Evolutionary conservation across 2,329 filamentous ascomycete genomes (phyloP).

Genomic region (Diplocarpon mali): DNA sequence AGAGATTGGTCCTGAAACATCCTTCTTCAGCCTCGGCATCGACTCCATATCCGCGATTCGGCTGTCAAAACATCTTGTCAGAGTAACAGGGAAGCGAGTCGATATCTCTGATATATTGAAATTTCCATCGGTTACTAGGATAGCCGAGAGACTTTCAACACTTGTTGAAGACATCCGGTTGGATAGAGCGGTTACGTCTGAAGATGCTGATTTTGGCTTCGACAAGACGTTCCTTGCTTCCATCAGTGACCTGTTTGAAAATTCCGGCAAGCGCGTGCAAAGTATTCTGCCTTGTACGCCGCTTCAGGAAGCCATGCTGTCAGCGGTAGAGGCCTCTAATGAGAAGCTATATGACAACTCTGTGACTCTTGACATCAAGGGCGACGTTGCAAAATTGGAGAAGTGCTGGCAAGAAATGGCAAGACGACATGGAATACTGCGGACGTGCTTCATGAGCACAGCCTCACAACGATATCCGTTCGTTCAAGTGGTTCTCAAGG

Average conservation of each 20-base stretch:
- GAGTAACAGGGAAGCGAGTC: conserved; percentile 35
- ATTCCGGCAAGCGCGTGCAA: conserved; percentile 30
- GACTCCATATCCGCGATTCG: conserved; percentile 76
- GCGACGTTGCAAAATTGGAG: conserved; percentile 39
- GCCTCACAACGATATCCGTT: conserved; percentile 49
- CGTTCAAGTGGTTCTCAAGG: conserved; percentile 57
- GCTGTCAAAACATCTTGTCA: conserved; percentile 47
- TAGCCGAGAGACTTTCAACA: conserved; percentile 34
- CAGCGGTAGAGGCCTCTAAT: conserved; percentile 35
- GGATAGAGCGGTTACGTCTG: neutral
- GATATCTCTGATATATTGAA: conserved; percentile 61
- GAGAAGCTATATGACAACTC: conserved; percentile 59
- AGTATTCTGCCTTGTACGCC: conserved; percentile 71
- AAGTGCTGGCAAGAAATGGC: conserved; percentile 52
- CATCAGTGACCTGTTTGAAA: conserved; percentile 14
- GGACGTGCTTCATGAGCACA: conserved; percentile 65
- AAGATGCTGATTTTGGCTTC: conserved; percentile 18
- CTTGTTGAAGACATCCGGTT: neutral
- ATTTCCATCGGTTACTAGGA: conserved; percentile 51
- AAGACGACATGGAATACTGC: conserved; percentile 60
- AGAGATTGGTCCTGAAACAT: conserved; percentile 51
- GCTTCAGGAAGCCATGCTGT: conserved; percentile 80
- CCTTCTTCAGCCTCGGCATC: conserved; percentile 67
- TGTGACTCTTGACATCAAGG: conserved; percentile 49
- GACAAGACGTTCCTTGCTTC: conserved; percentile 13